Percentiles rank a stretch among this genome's conserved stretches.
Conservation (phyloP, 2,329 filamentous ascomycete genomes). For the Alternaria metachromatica region DNA sequence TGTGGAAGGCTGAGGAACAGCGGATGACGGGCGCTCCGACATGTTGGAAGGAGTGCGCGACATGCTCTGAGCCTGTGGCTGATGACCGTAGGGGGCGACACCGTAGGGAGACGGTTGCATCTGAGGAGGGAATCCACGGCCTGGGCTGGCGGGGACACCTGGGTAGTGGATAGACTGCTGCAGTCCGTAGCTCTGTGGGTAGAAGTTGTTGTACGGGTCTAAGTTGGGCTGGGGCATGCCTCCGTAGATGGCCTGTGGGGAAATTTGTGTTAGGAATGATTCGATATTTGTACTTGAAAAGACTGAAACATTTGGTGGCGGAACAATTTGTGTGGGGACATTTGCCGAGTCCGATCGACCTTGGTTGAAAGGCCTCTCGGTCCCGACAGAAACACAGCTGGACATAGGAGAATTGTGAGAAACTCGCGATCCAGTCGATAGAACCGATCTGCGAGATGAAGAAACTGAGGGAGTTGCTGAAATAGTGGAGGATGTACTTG, state of each 20-base stretch:
- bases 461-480: constrained; percentile 21
- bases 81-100: constrained; percentile 61
- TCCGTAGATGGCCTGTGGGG: constrained; percentile 68
- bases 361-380: constrained; percentile 23
- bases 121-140: constrained; percentile 54
- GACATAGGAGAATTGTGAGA: constrained; percentile 17
- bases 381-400: constrained; percentile 18
- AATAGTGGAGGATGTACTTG: constrained; percentile 61
- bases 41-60: constrained; percentile 70
- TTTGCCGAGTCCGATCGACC: constrained; percentile 25
- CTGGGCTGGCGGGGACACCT: constrained; percentile 54
- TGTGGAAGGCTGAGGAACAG: constrained; percentile 66
- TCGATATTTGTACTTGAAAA: constrained; percentile 76
- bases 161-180: constrained; percentile 54
- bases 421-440: constrained; percentile 18
- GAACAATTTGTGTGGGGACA: constrained; percentile 26
- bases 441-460: constrained; percentile 28
- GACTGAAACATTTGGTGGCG: not conserved
- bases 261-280: constrained; percentile 70
- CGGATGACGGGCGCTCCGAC: constrained; percentile 66
- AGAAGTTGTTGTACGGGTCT: constrained; percentile 52
- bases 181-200: constrained; percentile 59
- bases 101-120: constrained; percentile 52
- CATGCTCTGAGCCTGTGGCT: constrained; percentile 64
- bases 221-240: constrained; percentile 59